Percentiles rank a stretch among this genome's conserved stretches.
Conservation (phyloP, 2,329 filamentous ascomycete genomes). For the Helotiales sp. region DNA sequence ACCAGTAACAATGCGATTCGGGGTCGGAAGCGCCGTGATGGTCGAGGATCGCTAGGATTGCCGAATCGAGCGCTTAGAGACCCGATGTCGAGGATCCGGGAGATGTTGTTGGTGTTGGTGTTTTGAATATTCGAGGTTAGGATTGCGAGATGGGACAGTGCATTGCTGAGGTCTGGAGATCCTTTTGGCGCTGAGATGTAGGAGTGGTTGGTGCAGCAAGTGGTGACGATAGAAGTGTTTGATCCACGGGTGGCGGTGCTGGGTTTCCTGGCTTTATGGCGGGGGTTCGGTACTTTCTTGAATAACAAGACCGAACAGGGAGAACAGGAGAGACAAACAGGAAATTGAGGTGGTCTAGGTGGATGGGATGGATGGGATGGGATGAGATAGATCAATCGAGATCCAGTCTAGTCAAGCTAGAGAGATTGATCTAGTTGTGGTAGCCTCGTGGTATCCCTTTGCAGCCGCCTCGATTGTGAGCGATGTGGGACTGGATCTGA, state of each 20-base stretch:
- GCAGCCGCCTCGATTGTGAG: not conserved
- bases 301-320: not conserved
- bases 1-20: constrained; percentile 23
- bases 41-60: constrained; percentile 18
- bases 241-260: constrained; percentile 15
- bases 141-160: constrained; percentile 8
- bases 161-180: constrained; percentile 13
- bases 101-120: constrained; percentile 19
- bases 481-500: constrained; percentile 1
- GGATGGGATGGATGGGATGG: not conserved
- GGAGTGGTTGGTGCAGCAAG: not conserved
- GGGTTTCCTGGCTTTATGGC: constrained; percentile 15
- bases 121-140: constrained; percentile 21
- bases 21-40: constrained; percentile 28
- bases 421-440: constrained; percentile 5
- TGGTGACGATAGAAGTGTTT: constrained; percentile 18
- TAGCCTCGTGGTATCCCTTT: not conserved
- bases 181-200: constrained; percentile 19
- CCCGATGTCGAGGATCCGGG: constrained; percentile 12
- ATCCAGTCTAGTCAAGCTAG: not conserved
- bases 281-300: constrained; percentile 6
- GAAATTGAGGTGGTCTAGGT: constrained; percentile 7
- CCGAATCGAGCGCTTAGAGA: constrained; percentile 23
- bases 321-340: constrained; percentile 10
- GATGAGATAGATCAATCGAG: not conserved